Percentiles rank a stretch among this genome's conserved stretches.
Evolutionary conservation across 2,329 filamentous ascomycete genomes (phyloP).

Genomic region (Neurospora sp.): DNA sequence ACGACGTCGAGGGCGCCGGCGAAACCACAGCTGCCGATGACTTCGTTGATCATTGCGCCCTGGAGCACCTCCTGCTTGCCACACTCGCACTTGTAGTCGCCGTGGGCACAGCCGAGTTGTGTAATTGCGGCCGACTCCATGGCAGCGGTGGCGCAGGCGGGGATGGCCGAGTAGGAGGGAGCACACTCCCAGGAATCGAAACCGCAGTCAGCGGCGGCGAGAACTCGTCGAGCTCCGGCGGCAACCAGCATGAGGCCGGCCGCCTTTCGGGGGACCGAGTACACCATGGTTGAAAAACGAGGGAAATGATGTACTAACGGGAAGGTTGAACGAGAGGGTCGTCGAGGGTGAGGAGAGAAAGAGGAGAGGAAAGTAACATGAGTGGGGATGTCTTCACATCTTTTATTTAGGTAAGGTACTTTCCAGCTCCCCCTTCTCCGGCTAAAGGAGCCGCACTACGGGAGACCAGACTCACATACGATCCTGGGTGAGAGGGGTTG

Average conservation of each 20-base stretch:
- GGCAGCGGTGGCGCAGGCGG: not conserved
- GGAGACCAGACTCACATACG: not conserved
- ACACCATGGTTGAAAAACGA: not conserved
- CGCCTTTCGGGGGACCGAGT: not conserved
- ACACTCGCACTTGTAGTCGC: slow-evolving; percentile 1
- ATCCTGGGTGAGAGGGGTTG: not conserved
- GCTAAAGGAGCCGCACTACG: not conserved
- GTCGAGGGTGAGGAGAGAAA: not conserved
- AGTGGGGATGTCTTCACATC: not conserved
- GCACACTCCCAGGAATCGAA: not conserved
- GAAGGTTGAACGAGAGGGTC: not conserved
- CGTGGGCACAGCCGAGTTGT: not conserved
- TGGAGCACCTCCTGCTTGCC: not conserved
- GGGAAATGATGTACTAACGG: not conserved
- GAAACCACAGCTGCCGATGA: not conserved
- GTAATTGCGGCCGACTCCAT: not conserved
- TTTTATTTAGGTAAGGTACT: not conserved
- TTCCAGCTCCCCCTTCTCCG: not conserved
- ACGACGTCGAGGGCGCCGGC: not conserved
- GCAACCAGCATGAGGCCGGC: not conserved
- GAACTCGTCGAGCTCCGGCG: not conserved
- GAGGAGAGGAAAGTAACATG: not conserved
- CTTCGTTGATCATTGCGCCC: too few relatives aligned
- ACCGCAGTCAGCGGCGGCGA: not conserved
- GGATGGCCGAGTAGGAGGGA: slow-evolving; percentile 1